Base-by-base conservation (phyloP, 805 yeast genomes). In the Lipomyces yamadae region DNA sequence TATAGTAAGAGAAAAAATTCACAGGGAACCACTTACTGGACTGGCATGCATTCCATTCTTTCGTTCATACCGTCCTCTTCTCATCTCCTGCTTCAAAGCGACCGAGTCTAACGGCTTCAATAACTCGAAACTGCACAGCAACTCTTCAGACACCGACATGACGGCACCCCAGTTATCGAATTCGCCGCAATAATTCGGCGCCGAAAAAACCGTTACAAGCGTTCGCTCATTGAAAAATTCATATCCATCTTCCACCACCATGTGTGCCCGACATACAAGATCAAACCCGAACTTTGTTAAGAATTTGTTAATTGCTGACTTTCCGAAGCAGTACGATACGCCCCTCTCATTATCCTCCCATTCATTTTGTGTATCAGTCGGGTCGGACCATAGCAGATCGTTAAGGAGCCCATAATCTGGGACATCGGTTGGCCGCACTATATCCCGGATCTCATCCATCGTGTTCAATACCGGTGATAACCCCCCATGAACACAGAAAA, bases 91-190 rank as follows among this genome's bases (percentile, higher is more conserved):
- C 76, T 94, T 93, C 78, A 95, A 84, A 3, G 97, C 97, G 24
- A 90, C 89, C 61, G 96, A 86, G 79, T 94, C 98, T 73, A 95
- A 82, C 7, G 99, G 99, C 78, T 95, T 97, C 66, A 94, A 82
- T 63, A 94, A 83, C 78, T 94, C 99, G 78, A 94, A 94, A 69
- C 95, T 89, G 78, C 99, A 94, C 65, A 95, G 81, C 71, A 94
- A 82, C 73, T 94, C 98, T 70, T 94, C 97, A 70, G 91, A 86
- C 15, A 94, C 98, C 73, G 96, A 88, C 98, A 94, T 94, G 4
- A 94, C 98, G 1, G 99, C 99, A 32, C 97, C 97, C 97, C 97
- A 92, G 74, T 92, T 92, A 76, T 92, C 91, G 74, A 88, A 88
- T 77, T 88, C 92, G n/a, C 92, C 92, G 74, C 92, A 88, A 76